Evolutionary conservation across 1,284 basidiomycete species (phyloP).

Genomic region (Melampsora occidentalis): DNA sequence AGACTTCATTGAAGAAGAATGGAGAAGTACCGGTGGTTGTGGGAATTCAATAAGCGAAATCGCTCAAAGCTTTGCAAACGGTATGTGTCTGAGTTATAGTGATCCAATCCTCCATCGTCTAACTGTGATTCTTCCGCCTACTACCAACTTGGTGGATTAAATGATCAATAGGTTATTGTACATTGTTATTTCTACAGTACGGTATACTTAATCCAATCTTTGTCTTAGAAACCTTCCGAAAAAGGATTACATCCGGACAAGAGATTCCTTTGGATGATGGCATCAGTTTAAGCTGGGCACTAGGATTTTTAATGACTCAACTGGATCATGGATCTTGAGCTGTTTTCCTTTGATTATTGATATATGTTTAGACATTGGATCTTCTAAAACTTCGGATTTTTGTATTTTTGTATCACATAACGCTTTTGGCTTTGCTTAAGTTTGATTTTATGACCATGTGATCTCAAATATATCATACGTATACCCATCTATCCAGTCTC

Average conservation of each 20-base stretch:
- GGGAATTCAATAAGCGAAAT: slow-evolving; percentile 26
- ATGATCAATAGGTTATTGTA: slow-evolving; percentile 32
- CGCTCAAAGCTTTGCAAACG: slow-evolving; percentile 33
- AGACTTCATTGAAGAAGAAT: slow-evolving; percentile 38
- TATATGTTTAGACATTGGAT: too few relatives aligned
- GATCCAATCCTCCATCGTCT: background rate
- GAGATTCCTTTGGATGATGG: slow-evolving; percentile 43
- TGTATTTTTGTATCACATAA: too few relatives aligned
- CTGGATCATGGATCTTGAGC: background rate
- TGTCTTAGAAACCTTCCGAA: slow-evolving; percentile 11
- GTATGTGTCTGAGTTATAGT: slow-evolving; percentile 6
- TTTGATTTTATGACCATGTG: too few relatives aligned
- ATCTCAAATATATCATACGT: too few relatives aligned
- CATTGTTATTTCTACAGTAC: slow-evolving; percentile 39
- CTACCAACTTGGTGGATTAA: background rate
- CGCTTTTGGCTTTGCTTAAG: too few relatives aligned
- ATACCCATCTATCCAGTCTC: too few relatives aligned
- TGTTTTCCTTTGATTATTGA: too few relatives aligned
- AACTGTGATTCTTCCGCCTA: background rate
- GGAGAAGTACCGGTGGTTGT: slow-evolving; percentile 31
- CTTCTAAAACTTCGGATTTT: too few relatives aligned
- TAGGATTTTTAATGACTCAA: slow-evolving; percentile 42
- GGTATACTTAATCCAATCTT: slow-evolving; percentile 28
- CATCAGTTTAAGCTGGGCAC: slow-evolving; percentile 33
- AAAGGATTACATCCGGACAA: background rate